Evolutionary conservation across 2,329 filamentous ascomycete species (phyloP).

Genomic region (Alternaria sp.): DNA sequence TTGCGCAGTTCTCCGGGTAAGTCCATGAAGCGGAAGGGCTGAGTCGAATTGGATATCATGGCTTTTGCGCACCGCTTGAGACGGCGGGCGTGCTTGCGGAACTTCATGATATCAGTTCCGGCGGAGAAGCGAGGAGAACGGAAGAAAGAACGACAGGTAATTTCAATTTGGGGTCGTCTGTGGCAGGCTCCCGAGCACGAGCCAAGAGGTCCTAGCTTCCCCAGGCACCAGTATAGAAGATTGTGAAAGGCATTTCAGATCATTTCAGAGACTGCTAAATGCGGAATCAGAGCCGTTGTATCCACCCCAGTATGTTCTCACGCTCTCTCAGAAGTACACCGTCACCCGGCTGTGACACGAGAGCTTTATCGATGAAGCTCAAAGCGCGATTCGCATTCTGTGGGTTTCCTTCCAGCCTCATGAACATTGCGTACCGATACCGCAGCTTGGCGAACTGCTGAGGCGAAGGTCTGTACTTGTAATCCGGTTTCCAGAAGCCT

Average conservation of each 20-base stretch:
- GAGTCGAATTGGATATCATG: not conserved
- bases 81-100: too few species aligned
- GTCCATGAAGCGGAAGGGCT: not conserved
- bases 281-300: not conserved
- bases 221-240: too few species aligned
- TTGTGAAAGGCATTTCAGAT: too few species aligned
- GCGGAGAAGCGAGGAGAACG: not conserved
- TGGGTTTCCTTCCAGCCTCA: slow-evolving; percentile 6
- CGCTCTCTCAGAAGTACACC: slow-evolving; percentile 8
- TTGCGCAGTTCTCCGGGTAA: not conserved
- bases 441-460: slow-evolving; percentile 14
- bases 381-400: not conserved
- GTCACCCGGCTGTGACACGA: slow-evolving; percentile 8
- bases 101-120: too few species aligned
- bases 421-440: slow-evolving; percentile 11
- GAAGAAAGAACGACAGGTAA: too few species aligned
- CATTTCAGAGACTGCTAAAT: not conserved
- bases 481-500: slow-evolving; percentile 15
- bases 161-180: too few species aligned
- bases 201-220: too few species aligned
- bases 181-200: too few species aligned
- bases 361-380: not conserved
- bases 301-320: slow-evolving; percentile 11
- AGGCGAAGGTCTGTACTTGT: slow-evolving; percentile 4
- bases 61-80: not conserved